These are phyloP conservation scores for Heterobasidion annosum DNA, from an alignment of 1,284 basidiomycete genomes.

Conservation along the genomic window DNA sequence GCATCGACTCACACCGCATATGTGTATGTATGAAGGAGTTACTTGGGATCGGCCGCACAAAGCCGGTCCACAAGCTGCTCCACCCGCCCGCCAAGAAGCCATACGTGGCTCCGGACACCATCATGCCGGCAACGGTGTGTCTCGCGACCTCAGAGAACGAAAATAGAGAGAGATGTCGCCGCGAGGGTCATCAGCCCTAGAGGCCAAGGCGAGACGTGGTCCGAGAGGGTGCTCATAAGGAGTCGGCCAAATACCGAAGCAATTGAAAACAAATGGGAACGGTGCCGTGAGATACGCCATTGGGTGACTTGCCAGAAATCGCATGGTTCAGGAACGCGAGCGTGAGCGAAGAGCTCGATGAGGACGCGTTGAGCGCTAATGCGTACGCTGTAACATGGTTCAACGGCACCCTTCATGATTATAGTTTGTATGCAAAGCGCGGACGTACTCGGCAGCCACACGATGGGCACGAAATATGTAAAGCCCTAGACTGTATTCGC, in stretches of 20 bases:
- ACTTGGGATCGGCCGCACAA: conserved; percentile 16
- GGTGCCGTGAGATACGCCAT: background rate
- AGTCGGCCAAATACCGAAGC: conserved; percentile 23
- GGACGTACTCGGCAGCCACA: conserved; percentile 26
- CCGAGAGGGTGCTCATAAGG: conserved; percentile 24
- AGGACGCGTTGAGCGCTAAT: background rate
- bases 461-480: conserved; percentile 23
- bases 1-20: background rate
- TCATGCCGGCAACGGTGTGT: conserved; percentile 13
- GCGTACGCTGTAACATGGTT: conserved; percentile 1
- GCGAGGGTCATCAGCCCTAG: conserved; percentile 14
- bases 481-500: conserved; percentile 26
- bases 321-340: conserved; percentile 9
- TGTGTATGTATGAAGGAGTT: background rate
- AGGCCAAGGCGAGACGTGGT: conserved; percentile 24
- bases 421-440: background rate
- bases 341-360: conserved; percentile 7
- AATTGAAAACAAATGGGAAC: background rate
- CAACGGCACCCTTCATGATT: background rate
- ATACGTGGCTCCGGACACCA: conserved; percentile 17
- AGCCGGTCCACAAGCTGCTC: conserved; percentile 17
- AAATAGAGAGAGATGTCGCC: conserved; percentile 13
- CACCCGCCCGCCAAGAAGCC: conserved; percentile 18
- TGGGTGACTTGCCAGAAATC: background rate
- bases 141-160: conserved; percentile 19